A percentile compares a stretch with the other conserved stretches of the same genome.
Evolutionary conservation across 768 basidiomycete genomes (phyloP).

Genomic region (Panaeolus papilionaceus): DNA sequence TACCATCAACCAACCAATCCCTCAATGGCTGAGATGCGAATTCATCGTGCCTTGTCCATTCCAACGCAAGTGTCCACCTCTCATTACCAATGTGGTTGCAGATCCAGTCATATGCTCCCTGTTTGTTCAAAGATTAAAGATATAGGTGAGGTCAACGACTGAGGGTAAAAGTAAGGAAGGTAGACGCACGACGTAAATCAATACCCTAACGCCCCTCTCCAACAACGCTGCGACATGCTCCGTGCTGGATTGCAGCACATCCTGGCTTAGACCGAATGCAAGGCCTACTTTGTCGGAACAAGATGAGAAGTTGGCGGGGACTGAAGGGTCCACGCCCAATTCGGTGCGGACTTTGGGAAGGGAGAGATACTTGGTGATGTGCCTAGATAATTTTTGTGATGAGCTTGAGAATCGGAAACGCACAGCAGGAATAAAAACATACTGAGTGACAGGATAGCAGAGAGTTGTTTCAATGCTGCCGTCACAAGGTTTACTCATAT

Average conservation of each 20-base stretch:
- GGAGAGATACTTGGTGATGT: constrained; percentile 68
- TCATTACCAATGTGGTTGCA: constrained; percentile 74
- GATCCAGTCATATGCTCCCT: constrained; percentile 50
- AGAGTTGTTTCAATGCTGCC: constrained; percentile 50
- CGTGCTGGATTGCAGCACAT: constrained; percentile 51
- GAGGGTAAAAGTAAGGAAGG: too few species aligned
- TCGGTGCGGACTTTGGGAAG: constrained; percentile 54
- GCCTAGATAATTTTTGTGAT: constrained; percentile 36
- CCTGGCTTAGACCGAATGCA: constrained; percentile 57
- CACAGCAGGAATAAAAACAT: background rate
- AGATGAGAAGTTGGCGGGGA: constrained; percentile 40
- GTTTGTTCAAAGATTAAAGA: too few species aligned
- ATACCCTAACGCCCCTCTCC: constrained; percentile 69
- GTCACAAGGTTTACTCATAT: constrained; percentile 67
- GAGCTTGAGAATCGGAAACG: too few species aligned
- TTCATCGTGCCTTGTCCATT: constrained; percentile 62
- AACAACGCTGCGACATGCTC: constrained; percentile 70
- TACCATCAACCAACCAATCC: constrained; percentile 63
- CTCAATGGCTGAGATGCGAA: constrained; percentile 50
- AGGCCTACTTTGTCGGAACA: constrained; percentile 43
- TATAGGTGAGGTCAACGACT: too few species aligned
- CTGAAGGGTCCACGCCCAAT: constrained; percentile 66
- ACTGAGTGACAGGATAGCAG: constrained; percentile 63
- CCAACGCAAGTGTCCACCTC: constrained; percentile 60
- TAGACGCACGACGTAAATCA: constrained; percentile 62